Evolutionary conservation across 768 basidiomycete species (phyloP).

Genomic region (Erythrobasidium yunnanense): DNA sequence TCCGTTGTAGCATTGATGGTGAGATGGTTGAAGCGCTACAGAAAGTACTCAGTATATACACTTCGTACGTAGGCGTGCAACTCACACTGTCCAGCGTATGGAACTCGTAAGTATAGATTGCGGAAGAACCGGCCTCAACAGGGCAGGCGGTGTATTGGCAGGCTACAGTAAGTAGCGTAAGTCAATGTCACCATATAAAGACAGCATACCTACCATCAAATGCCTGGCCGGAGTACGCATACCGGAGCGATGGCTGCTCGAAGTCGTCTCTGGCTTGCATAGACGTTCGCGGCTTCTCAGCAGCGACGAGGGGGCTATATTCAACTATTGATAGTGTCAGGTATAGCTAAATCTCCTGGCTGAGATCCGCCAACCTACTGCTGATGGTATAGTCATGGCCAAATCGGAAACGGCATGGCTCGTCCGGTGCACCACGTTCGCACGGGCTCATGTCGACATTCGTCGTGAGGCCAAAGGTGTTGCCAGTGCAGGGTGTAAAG

Average conservation of each 20-base stretch:
- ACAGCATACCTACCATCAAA: neutral
- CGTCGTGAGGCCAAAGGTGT: neutral
- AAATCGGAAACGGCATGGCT: constrained; percentile 12
- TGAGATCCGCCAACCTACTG: neutral
- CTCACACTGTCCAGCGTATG: constrained; percentile 16
- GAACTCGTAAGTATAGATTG: constrained; percentile 15
- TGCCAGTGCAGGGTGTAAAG: neutral
- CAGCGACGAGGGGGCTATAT: neutral
- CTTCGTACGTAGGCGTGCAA: neutral
- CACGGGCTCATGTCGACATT: constrained; percentile 17
- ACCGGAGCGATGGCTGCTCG: neutral
- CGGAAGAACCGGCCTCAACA: neutral
- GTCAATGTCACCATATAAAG: neutral
- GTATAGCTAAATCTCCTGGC: neutral
- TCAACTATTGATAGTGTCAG: neutral
- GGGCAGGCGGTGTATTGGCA: constrained; percentile 24
- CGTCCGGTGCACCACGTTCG: constrained; percentile 2
- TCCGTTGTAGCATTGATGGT: constrained; percentile 11
- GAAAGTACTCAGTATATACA: neutral
- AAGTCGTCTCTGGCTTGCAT: neutral
- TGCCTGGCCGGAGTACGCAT: constrained; percentile 13
- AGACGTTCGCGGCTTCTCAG: constrained; percentile 2
- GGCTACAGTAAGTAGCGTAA: neutral
- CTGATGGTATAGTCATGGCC: constrained; percentile 12
- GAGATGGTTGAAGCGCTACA: constrained; percentile 16